Evolutionary conservation across 1,284 basidiomycete species (phyloP).

Genomic region (Trichosporon faecale): DNA sequence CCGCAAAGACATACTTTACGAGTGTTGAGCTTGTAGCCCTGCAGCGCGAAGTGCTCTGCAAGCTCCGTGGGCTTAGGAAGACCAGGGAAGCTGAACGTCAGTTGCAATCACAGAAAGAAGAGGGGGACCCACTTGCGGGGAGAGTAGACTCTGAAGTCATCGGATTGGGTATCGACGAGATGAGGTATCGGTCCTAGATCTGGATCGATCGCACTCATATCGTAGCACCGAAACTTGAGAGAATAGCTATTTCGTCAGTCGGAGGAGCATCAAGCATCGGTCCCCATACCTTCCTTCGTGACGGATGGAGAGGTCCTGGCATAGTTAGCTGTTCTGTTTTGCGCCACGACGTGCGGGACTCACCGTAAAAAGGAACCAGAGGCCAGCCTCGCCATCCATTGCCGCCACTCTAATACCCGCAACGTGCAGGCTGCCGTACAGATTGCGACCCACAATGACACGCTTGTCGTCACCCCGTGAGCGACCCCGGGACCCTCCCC

Average conservation of each 20-base stretch:
- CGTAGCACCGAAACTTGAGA: constrained; percentile 41
- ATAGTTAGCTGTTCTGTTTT: neutral
- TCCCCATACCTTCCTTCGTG: constrained; percentile 40
- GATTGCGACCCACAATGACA: constrained; percentile 26
- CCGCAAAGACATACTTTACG: constrained; percentile 35
- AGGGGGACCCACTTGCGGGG: constrained; percentile 40
- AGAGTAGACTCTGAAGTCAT: constrained; percentile 42
- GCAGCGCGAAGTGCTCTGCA: constrained; percentile 45
- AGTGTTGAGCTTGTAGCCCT: constrained; percentile 49
- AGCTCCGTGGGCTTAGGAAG: constrained; percentile 42
- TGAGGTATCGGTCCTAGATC: constrained; percentile 22
- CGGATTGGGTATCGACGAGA: constrained; percentile 31
- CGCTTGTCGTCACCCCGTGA: neutral
- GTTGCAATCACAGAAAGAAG: neutral
- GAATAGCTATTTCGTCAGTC: constrained; percentile 30
- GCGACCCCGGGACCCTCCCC: neutral
- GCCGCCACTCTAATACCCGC: constrained; percentile 37
- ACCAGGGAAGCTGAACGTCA: constrained; percentile 38
- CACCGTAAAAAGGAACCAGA: constrained; percentile 50
- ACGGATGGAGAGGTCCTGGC: constrained; percentile 43
- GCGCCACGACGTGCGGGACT: constrained; percentile 19
- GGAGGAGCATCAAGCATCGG: neutral
- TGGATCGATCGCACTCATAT: constrained; percentile 31
- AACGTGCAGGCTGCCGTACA: constrained; percentile 44
- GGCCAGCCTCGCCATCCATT: constrained; percentile 36